Evolutionary conservation across 805 yeast species (phyloP).

Genomic region (Lachancea waltii): DNA sequence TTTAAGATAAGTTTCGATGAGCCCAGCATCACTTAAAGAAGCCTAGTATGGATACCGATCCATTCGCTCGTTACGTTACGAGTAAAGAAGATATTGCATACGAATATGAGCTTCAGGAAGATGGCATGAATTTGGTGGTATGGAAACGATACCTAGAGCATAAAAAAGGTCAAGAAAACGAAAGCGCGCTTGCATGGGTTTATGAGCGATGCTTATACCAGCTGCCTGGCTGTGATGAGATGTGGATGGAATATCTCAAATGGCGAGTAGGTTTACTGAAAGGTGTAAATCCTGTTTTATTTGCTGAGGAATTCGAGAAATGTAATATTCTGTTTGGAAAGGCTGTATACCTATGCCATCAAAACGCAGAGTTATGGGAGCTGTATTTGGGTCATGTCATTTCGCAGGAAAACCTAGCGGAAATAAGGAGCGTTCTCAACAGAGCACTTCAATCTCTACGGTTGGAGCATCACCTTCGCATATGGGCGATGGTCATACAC

Average conservation of each 20-base stretch:
- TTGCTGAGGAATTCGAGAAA: conserved; percentile 29
- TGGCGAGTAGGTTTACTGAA: conserved; percentile 36
- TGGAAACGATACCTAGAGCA: conserved; percentile 44
- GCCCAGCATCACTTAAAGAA: neutral
- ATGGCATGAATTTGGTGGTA: conserved; percentile 29
- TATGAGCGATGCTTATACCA: conserved; percentile 35
- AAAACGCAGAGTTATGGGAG: conserved; percentile 43
- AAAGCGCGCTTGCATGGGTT: conserved; percentile 17
- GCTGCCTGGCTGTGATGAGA: conserved; percentile 13
- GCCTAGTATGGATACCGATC: neutral
- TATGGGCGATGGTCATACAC: conserved; percentile 22
- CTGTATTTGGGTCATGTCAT: conserved; percentile 45
- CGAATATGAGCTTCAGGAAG: conserved; percentile 39
- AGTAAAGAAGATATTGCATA: conserved; percentile 36
- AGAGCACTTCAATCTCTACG: conserved; percentile 14
- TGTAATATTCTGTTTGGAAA: conserved; percentile 43
- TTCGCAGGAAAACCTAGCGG: conserved; percentile 33
- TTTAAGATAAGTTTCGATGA: too few relatives aligned
- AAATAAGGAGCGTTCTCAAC: conserved; percentile 25
- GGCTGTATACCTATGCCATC: conserved; percentile 32
- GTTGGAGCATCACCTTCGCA: conserved; percentile 16
- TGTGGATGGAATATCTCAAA: conserved; percentile 33
- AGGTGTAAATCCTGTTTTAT: conserved; percentile 26
- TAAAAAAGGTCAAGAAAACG: conserved; percentile 14
- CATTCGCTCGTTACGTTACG: conserved; percentile 1